These are phyloP conservation scores for Aspergillus conjunctus DNA, from an alignment of 495 filamentous ascomycete genomes.

Conservation along the genomic window DNA sequence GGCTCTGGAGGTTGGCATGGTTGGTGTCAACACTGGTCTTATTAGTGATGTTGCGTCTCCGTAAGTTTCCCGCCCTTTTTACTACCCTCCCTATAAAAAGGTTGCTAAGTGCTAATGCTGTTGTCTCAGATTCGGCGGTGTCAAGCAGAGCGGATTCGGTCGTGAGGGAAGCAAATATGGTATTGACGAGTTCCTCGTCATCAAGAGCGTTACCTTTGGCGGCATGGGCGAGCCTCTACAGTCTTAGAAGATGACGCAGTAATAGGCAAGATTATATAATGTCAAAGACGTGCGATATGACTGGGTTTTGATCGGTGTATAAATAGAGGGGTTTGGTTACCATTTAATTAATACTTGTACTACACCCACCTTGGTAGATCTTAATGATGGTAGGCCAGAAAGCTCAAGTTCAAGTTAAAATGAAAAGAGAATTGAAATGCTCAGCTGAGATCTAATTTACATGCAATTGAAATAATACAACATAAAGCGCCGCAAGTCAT, in stretches of 20 bases:
- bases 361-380: background rate
- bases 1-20: constrained; percentile 87
- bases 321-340: background rate
- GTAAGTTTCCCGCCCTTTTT: constrained; percentile 31
- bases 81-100: background rate
- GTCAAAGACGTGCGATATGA: background rate
- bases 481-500: constrained; percentile 27
- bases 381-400: too few relatives aligned
- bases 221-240: constrained; percentile 65
- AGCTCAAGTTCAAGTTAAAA: background rate
- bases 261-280: constrained; percentile 2
- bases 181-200: constrained; percentile 82
- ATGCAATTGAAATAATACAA: constrained; percentile 23
- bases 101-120: constrained; percentile 20
- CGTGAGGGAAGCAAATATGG: constrained; percentile 91
- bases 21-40: constrained; percentile 81
- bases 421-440: constrained; percentile 16
- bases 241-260: constrained; percentile 27
- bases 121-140: constrained; percentile 72
- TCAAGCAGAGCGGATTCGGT: constrained; percentile 92
- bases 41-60: constrained; percentile 81
- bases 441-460: constrained; percentile 24
- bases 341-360: background rate
- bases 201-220: constrained; percentile 86
- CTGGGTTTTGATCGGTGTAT: background rate